A percentile compares a stretch with the other conserved stretches of the same genome.
Conservation (phyloP, 2,329 filamentous ascomycete species). For the Phoma herbarum region DNA sequence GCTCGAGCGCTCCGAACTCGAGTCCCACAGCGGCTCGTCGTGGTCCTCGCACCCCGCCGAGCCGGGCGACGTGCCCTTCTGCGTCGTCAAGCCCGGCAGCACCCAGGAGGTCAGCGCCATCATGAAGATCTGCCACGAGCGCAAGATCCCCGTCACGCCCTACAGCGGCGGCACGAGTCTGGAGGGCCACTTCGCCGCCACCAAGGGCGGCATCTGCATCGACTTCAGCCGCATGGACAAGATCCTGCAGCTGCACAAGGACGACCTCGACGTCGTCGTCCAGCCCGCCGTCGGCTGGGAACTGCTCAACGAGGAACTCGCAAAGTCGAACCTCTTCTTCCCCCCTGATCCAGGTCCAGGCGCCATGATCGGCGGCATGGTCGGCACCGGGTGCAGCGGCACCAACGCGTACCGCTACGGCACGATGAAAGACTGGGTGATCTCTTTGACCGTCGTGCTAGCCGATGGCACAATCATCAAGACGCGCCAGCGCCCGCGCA, state of each 20-base stretch:
- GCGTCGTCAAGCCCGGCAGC: conserved; percentile 77
- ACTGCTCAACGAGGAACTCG: conserved; percentile 78
- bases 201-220: conserved; percentile 82
- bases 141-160: conserved; percentile 83
- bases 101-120: conserved; percentile 87
- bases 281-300: conserved; percentile 84
- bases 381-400: conserved; percentile 78
- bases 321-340: conserved; percentile 81
- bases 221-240: conserved; percentile 88
- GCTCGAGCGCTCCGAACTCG: conserved; percentile 62
- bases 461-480: conserved; percentile 91
- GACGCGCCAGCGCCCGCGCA: conserved; percentile 85
- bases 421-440: conserved; percentile 94
- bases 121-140: conserved; percentile 85
- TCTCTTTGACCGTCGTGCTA: conserved; percentile 85
- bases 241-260: conserved; percentile 78
- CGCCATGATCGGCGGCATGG: conserved; percentile 91
- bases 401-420: conserved; percentile 94
- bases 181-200: conserved; percentile 88
- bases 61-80: conserved; percentile 57
- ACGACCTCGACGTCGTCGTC: conserved; percentile 66
- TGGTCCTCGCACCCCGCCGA: conserved; percentile 65
- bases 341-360: conserved; percentile 91
- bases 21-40: conserved; percentile 67
- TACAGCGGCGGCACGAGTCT: conserved; percentile 90